phyloP scores from a whole-genome alignment of 169 alveolate genomes.

The Fabrea salina region DNA sequence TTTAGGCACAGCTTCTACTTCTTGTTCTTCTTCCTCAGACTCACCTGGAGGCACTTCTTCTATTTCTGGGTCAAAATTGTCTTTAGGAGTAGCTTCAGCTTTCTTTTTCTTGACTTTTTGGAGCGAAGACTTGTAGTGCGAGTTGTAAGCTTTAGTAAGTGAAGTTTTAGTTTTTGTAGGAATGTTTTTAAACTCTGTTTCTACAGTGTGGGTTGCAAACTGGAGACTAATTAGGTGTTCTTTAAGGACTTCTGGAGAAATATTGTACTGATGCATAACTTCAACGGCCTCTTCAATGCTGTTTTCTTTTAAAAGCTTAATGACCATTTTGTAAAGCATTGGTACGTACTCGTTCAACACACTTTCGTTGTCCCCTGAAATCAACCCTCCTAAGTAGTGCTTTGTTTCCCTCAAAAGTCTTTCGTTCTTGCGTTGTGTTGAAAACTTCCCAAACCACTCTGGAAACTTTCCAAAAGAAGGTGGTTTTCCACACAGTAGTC shows the following conservation, averaged over 20 bases:
- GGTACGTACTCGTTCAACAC: slow-evolving; percentile 22
- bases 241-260: slow-evolving; percentile 26
- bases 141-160: slow-evolving; percentile 68
- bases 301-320: background rate
- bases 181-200: slow-evolving; percentile 45
- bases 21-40: slow-evolving; percentile 28
- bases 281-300: slow-evolving; percentile 11
- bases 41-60: background rate
- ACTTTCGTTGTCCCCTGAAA: slow-evolving; percentile 14
- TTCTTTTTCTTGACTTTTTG: slow-evolving; percentile 30
- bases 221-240: slow-evolving; percentile 32
- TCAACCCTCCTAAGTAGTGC: slow-evolving; percentile 39
- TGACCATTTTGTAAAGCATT: background rate
- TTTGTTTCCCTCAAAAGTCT: slow-evolving; percentile 81
- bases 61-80: slow-evolving; percentile 31
- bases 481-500: slow-evolving; percentile 57
- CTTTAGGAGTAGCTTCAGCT: background rate
- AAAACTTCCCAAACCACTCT: slow-evolving; percentile 90
- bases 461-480: slow-evolving; percentile 89
- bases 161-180: slow-evolving; percentile 49
- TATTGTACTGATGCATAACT: background rate
- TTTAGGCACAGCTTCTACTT: slow-evolving; percentile 20
- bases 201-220: slow-evolving; percentile 20
- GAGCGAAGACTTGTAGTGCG: slow-evolving; percentile 45
- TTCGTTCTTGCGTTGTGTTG: slow-evolving; percentile 87